Evolutionary conservation across 108 stramenopile species (phyloP).

Genomic region (Parmales sp.): DNA sequence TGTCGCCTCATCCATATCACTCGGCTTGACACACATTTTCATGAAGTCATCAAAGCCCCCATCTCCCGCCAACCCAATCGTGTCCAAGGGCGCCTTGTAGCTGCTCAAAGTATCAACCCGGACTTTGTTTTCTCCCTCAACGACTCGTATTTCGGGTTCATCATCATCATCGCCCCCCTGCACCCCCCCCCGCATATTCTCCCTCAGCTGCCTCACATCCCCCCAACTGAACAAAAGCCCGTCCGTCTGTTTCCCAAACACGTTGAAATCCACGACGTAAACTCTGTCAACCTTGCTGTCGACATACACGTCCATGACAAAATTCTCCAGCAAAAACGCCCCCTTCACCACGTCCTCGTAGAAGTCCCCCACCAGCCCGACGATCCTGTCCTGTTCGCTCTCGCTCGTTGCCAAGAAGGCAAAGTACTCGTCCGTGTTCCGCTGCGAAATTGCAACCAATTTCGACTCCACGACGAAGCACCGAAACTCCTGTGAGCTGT

Average conservation of each 20-base stretch:
- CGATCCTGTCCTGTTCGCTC: too few species aligned
- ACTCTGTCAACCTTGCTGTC: constrained; percentile 61
- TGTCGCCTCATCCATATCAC: not conserved
- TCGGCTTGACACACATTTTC: not conserved
- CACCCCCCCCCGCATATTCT: constrained; percentile 37
- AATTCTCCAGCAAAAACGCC: constrained; percentile 38
- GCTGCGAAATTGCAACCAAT: not conserved
- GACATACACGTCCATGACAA: constrained; percentile 67
- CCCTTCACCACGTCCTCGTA: constrained; percentile 36
- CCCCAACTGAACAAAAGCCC: constrained; percentile 65
- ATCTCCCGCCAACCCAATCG: constrained; percentile 31
- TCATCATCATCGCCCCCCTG: constrained; percentile 16
- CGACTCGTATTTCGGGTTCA: constrained; percentile 44
- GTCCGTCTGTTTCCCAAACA: constrained; percentile 61
- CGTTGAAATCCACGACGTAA: constrained; percentile 81
- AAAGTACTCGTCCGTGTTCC: constrained; percentile 28
- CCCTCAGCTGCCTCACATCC: too few species aligned
- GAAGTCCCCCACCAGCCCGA: constrained; percentile 26
- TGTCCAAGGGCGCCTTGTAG: constrained; percentile 75
- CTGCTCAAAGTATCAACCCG: constrained; percentile 58
- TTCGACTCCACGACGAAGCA: constrained; percentile 11
- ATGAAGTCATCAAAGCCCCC: not conserved
- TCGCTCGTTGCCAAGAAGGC: too few species aligned
- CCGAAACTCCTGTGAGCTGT: constrained; percentile 30
- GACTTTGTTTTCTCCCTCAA: constrained; percentile 55